Percentiles rank a stretch among this genome's conserved stretches.
Conservation (phyloP, 106 monocot genomes). For the Iris macrosiphon region DNA sequence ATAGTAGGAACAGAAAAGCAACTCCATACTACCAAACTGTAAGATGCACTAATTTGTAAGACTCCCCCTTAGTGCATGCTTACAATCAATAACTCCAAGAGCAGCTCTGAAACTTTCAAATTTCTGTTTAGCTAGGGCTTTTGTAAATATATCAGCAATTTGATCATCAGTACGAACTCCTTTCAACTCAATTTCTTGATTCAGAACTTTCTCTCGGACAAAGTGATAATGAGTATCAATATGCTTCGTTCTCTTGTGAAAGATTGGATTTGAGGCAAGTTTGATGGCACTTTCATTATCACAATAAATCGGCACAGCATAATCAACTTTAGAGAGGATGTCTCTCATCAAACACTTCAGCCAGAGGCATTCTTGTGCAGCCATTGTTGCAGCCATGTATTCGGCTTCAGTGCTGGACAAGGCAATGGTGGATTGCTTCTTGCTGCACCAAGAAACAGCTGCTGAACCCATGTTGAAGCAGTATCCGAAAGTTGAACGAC, state of each 20-base stretch:
- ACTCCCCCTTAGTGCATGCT: too few species aligned
- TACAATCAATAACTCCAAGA: too few species aligned
- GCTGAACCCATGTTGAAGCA: background rate
- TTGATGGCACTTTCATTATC: constrained; percentile 8
- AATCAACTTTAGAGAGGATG: background rate
- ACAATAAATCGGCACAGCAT: constrained; percentile 6
- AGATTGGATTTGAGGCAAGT: constrained; percentile 1
- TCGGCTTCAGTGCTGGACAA: constrained; percentile 9
- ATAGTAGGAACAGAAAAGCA: too few species aligned
- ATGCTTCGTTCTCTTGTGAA: background rate
- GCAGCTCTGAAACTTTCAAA: too few species aligned
- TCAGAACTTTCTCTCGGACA: constrained; percentile 3
- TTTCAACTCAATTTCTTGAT: constrained; percentile 12
- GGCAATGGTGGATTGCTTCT: constrained; percentile 3
- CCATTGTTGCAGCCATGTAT: constrained; percentile 12
- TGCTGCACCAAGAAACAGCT: background rate
- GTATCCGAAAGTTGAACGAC: background rate
- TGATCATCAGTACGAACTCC: background rate
- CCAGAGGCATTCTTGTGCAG: constrained; percentile 10
- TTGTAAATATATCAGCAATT: constrained; percentile 7
- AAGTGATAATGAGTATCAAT: background rate
- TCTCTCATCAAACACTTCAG: constrained; percentile 4
- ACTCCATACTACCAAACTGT: too few species aligned
- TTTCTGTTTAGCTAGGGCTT: too few species aligned
- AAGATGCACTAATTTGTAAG: too few species aligned